Base-by-base conservation (phyloP, 73 alveolate species). In the Paramecium caudatum region DNA sequence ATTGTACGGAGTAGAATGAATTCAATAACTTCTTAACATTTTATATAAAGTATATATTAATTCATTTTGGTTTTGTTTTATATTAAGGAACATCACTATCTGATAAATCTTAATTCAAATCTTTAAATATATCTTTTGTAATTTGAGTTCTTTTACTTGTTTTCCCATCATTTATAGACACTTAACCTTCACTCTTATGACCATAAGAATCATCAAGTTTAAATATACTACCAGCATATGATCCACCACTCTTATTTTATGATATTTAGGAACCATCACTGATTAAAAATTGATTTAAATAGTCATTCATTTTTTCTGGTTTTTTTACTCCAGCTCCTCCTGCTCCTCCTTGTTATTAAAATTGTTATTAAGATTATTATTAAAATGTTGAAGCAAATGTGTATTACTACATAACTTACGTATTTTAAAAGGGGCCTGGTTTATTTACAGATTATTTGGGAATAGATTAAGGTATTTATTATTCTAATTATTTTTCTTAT, bases 191-290 rank as follows among this genome's bases (percentile, higher is more conserved):
- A 17, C 86, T 69, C 10, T 69, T 69, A 16, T 69, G 45, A 10
- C 82, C 82, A 68, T 68, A 68, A 7, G 84, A 68, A 34, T 68
- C 88, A 74, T 74, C 88, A n/a, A 39, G 36, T 1, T 23, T 65
- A 45, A 74, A 74, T 37, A 74, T 74, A 45, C 88, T 74, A 3
- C 88, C 88, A 4, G 55, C 88, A 6, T 74, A 74, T 0, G 88
- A 74, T 17, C 68, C 13, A 5, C 80, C 88, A 74, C 88, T 74
- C 19, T 3, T 74, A 45, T 74, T 74, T 41, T 41, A 13, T 6
- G 88, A 41, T 13, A 41, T 19, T 74, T 74, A 43, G 10, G 88
- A 74, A 8, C 43, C 30, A 5, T 55, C 80, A 55, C 80, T 55
- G 23, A 55, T 27, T 19, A 43, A 37, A 27, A 55, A 55, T 55